Evolutionary conservation across 805 yeast genomes (phyloP).

Genomic region (Wickerhamiella sergipiensis): DNA sequence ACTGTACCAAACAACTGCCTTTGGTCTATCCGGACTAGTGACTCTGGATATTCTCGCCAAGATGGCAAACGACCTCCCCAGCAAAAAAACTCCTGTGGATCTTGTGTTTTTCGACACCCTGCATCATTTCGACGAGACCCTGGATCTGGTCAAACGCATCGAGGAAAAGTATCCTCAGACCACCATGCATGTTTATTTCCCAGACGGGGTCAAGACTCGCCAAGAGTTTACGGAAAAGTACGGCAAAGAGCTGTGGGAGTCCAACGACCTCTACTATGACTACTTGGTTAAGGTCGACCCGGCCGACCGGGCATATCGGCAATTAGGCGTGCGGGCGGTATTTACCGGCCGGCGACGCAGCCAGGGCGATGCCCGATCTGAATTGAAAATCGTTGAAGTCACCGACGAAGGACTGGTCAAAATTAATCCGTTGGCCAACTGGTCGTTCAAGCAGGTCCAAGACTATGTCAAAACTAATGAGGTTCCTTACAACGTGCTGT

Average conservation of each 20-base stretch:
- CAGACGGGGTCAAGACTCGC: conserved; percentile 42
- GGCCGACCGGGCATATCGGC: conserved; percentile 66
- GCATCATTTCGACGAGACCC: conserved; percentile 90
- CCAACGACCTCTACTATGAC: conserved; percentile 69
- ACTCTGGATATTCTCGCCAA: conserved; percentile 71
- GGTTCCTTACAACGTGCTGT: conserved; percentile 75
- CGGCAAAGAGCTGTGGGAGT: conserved; percentile 76
- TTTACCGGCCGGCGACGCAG: conserved; percentile 83
- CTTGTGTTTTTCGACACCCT: conserved; percentile 80
- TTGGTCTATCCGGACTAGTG: conserved; percentile 84
- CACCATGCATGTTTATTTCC: conserved; percentile 52
- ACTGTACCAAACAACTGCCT: conserved; percentile 83
- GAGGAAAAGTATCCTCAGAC: conserved; percentile 40
- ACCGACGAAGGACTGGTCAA: conserved; percentile 56
- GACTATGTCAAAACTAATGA: conserved; percentile 50
- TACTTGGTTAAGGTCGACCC: conserved; percentile 88
- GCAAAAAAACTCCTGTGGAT: conserved; percentile 38
- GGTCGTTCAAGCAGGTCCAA: conserved; percentile 66
- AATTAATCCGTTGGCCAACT: conserved; percentile 76
- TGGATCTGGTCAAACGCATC: conserved; percentile 52
- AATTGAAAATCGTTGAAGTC: conserved; percentile 60
- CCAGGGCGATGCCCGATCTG: conserved; percentile 75
- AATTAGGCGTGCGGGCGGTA: conserved; percentile 64
- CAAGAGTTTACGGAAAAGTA: conserved; percentile 49
- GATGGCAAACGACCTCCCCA: conserved; percentile 22